Evolutionary conservation across 2,329 filamentous ascomycete genomes (phyloP), one percentile per base, ranked within the genome.

Genomic region (Ophiostoma quercus): DNA sequence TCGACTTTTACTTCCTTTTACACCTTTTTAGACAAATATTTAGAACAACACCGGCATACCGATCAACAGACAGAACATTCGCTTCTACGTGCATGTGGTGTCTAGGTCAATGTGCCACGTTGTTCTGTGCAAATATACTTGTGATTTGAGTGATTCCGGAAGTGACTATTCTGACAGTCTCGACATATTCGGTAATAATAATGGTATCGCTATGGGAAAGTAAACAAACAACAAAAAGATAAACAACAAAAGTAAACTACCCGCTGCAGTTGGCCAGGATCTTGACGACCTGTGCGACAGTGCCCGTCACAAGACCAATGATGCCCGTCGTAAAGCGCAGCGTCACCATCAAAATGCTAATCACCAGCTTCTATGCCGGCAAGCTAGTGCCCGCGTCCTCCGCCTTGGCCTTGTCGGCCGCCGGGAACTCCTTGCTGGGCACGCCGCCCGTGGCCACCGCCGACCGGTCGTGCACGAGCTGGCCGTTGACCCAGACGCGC

Each of bases 401-500:
- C 19, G 41, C 29, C 22, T 34, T 25, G 5, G 41, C 41, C 41
- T 32, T 54, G 41, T 54, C 22, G 41, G 29, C 11, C 66, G 51
- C 19, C 34, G 51, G 29, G 2, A 32, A 9, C 9, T 16, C 66
- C 5, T n/a, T 12, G 22, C 32, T 43, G 34, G 65, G 65, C 65
- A 66, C 65, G 3, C 65, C 51, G 66, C 54, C 70, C 65, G 32
- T 57, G 22, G 7, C 67, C 25, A 11, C 37, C 16, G 65, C 66
- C 1, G 68, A 16, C 19, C 81, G 79, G 77, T 84, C 78, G 80
- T 97, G 92, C 66, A 97, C 95, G 78, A 96, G 79, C 73, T 88
- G 81, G 2, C 95, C 95, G 77, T 85, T 88, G 1, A 98, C 93
- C 94, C 94, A 99, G 5, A 99, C 95, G 74, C 85, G 88, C 75